Conservation (phyloP, 2,329 filamentous ascomycete genomes). For the Cytospora mali region DNA sequence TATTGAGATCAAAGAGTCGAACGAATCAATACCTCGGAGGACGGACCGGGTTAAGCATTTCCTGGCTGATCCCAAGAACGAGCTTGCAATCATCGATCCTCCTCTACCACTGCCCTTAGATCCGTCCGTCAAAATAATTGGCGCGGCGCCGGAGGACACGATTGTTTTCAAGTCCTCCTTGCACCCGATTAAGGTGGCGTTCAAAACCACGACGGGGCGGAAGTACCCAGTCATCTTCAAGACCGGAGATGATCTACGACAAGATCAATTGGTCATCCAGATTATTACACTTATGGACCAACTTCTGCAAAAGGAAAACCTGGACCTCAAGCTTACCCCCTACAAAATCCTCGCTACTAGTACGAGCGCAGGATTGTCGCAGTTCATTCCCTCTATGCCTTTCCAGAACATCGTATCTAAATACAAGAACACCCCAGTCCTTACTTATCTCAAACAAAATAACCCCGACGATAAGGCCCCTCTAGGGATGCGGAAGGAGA, state of each 20-base stretch:
- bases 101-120: conserved; percentile 88
- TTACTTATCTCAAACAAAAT: conserved; percentile 84
- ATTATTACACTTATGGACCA: conserved; percentile 99
- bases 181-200: conserved; percentile 86
- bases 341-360: conserved; percentile 96
- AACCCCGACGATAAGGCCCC: conserved; percentile 84
- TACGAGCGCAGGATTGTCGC: conserved; percentile 84
- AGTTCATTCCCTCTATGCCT: conserved; percentile 86
- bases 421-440: conserved; percentile 67
- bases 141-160: conserved; percentile 80
- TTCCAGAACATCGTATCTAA: conserved; percentile 83
- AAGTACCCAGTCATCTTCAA: conserved; percentile 97
- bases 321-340: conserved; percentile 91
- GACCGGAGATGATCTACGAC: conserved; percentile 90
- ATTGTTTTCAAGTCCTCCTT: conserved; percentile 95
- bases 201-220: conserved; percentile 75
- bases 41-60: conserved; percentile 83
- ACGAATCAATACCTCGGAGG: conserved; percentile 77
- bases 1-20: conserved; percentile 80
- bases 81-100: conserved; percentile 79
- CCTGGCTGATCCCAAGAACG: conserved; percentile 86
- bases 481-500: conserved; percentile 85
- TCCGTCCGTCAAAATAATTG: conserved; percentile 76
- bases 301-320: conserved; percentile 90
- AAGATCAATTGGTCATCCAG: conserved; percentile 94